Evolutionary conservation across 495 filamentous ascomycete genomes (phyloP).

Genomic region (Aspergillus saccharolyticus): DNA sequence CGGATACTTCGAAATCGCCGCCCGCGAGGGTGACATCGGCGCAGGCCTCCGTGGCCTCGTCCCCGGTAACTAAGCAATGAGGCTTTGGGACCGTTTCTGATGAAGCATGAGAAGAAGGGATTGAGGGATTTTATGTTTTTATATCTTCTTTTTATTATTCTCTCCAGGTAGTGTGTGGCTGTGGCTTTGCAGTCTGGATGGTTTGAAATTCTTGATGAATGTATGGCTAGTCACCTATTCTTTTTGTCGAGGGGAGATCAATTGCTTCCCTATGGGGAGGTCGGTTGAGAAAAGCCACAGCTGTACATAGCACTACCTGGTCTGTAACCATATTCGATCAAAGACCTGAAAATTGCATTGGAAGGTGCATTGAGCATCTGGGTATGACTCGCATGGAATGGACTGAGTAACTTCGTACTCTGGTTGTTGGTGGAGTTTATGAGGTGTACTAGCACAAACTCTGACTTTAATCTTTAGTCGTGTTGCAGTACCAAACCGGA

Average conservation of each 20-base stretch:
- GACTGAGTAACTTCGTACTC: background rate
- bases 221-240: constrained; percentile 15
- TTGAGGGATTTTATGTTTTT: constrained; percentile 22
- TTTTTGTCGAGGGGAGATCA: background rate
- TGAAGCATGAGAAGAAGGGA: constrained; percentile 35
- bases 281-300: constrained; percentile 16
- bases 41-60: constrained; percentile 87
- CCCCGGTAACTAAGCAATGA: constrained; percentile 41
- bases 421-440: no score
- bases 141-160: constrained; percentile 21
- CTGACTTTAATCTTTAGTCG: no score
- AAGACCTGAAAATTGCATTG: constrained; percentile 17
- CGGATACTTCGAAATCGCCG: constrained; percentile 97
- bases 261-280: constrained; percentile 5
- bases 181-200: constrained; percentile 18
- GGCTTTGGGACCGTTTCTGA: constrained; percentile 19
- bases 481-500: no score
- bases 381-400: background rate
- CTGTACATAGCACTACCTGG: constrained; percentile 24
- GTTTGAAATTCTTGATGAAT: constrained; percentile 13
- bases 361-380: constrained; percentile 6
- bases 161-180: constrained; percentile 22
- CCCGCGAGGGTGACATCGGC: constrained; percentile 90
- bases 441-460: no score
- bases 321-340: constrained; percentile 27